phyloP scores from a whole-genome alignment of 108 stramenopile species.

The Nitzschia palea region DNA sequence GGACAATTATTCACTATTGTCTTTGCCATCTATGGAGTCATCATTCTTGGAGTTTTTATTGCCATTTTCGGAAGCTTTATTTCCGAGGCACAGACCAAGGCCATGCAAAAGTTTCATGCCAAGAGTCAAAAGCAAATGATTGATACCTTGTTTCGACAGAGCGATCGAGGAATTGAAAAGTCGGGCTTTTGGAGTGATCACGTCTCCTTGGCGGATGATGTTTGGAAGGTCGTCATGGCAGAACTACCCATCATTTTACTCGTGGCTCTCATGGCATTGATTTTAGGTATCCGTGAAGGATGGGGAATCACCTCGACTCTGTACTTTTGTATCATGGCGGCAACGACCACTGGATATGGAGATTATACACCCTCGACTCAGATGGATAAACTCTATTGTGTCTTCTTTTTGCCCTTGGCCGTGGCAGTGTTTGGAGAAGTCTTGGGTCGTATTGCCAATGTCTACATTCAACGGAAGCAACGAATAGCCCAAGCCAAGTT shows the following conservation, averaged over 20 bases:
- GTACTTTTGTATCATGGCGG: conserved; percentile 20
- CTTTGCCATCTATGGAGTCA: conserved; percentile 47
- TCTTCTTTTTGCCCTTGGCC: conserved; percentile 56
- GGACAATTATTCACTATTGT: conserved; percentile 41
- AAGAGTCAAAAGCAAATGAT: conserved; percentile 7
- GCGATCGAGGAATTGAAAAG: neutral
- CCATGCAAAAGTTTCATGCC: conserved; percentile 2
- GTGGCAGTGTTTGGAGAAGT: conserved; percentile 56
- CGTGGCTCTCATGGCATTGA: conserved; percentile 6
- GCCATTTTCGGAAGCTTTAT: conserved; percentile 43
- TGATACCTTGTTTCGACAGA: neutral
- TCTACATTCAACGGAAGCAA: conserved; percentile 28
- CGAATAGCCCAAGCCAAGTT: conserved; percentile 32
- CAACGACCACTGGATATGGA: conserved; percentile 49
- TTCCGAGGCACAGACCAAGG: conserved; percentile 24
- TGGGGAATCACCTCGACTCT: neutral
- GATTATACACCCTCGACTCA: conserved; percentile 29
- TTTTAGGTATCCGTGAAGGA: conserved; percentile 5
- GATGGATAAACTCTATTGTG: conserved; percentile 22
- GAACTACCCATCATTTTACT: neutral
- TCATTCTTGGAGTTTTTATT: conserved; percentile 41
- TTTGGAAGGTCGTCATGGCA: neutral
- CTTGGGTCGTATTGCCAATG: conserved; percentile 40
- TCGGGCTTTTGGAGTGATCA: conserved; percentile 14
- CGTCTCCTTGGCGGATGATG: conserved; percentile 8